Conservation (phyloP, 2,329 filamentous ascomycete genomes). For the Ceratocystis eucalypticola region DNA sequence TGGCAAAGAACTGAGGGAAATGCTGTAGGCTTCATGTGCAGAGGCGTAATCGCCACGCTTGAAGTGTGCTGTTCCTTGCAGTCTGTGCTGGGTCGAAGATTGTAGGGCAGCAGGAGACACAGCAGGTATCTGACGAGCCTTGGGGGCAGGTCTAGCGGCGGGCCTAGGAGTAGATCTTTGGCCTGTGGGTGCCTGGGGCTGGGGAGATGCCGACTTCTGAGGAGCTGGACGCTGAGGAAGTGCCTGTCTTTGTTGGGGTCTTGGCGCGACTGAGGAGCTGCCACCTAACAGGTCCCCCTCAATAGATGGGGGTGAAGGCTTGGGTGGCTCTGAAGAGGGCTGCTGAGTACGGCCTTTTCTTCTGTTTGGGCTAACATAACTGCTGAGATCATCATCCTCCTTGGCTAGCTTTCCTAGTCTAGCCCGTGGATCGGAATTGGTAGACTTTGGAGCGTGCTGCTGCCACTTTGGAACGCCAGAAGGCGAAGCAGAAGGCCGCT, state of each 20-base stretch:
- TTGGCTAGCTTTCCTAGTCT: constrained; percentile 58
- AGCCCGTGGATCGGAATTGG: constrained; percentile 26
- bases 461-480: constrained; percentile 30
- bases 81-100: constrained; percentile 63
- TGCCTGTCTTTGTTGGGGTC: constrained; percentile 28
- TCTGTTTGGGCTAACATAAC: constrained; percentile 76
- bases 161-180: neutral
- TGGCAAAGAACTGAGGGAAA: constrained; percentile 62
- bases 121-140: constrained; percentile 46
- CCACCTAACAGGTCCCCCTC: constrained; percentile 53
- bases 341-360: constrained; percentile 54
- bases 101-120: constrained; percentile 57
- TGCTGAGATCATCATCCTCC: constrained; percentile 69
- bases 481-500: constrained; percentile 33
- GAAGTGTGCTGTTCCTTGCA: constrained; percentile 75
- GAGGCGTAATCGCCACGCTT: constrained; percentile 86
- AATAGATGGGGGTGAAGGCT: constrained; percentile 31
- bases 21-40: constrained; percentile 70
- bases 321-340: constrained; percentile 28
- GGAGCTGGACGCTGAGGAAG: constrained; percentile 30
- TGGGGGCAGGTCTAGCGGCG: constrained; percentile 23
- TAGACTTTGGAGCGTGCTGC: constrained; percentile 36
- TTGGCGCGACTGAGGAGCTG: constrained; percentile 21
- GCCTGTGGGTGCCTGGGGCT: neutral
- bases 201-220: constrained; percentile 27